Evolutionary conservation across 2,329 filamentous ascomycete genomes (phyloP).

Genomic region (Didymella keratinophila): DNA sequence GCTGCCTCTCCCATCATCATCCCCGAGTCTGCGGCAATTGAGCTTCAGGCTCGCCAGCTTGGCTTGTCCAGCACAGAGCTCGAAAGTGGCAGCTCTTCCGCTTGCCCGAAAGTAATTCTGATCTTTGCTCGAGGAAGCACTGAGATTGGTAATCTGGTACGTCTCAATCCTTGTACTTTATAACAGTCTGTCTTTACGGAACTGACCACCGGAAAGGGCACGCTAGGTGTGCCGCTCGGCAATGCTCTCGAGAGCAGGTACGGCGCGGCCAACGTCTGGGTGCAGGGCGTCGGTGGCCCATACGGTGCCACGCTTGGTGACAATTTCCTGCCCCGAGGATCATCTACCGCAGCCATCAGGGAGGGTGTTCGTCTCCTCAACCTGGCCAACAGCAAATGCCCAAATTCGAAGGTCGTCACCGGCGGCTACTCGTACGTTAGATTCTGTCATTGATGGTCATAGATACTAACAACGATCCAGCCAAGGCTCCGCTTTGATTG

Average conservation of each 20-base stretch:
- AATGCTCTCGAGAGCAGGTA: slow-evolving; percentile 33
- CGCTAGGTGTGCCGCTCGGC: slow-evolving; percentile 32
- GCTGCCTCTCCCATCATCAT: slow-evolving; percentile 22
- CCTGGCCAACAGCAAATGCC: slow-evolving; percentile 50
- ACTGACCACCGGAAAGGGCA: slow-evolving; percentile 23
- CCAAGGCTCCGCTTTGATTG: slow-evolving; percentile 52
- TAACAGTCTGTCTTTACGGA: not conserved
- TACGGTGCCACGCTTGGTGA: slow-evolving; percentile 48
- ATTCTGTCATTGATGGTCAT: not conserved
- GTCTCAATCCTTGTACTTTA: not conserved
- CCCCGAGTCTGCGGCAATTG: slow-evolving; percentile 1
- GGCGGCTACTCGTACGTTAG: slow-evolving; percentile 53
- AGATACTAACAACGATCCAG: slow-evolving; percentile 24
- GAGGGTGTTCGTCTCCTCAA: slow-evolving; percentile 48
- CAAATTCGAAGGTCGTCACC: slow-evolving; percentile 48
- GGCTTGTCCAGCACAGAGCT: slow-evolving; percentile 30
- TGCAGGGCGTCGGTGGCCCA: slow-evolving; percentile 45
- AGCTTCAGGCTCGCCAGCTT: slow-evolving; percentile 26
- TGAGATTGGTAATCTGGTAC: slow-evolving; percentile 40
- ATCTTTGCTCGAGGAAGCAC: slow-evolving; percentile 40
- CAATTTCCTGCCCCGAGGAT: slow-evolving; percentile 47
- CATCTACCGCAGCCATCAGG: slow-evolving; percentile 42
- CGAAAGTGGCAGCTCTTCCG: slow-evolving; percentile 29
- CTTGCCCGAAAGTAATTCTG: slow-evolving; percentile 38
- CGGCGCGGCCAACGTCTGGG: slow-evolving; percentile 36